These are phyloP conservation scores for Ceratobasidium sp. DNA, from an alignment of 1,284 basidiomycete species.

Conservation along the genomic window DNA sequence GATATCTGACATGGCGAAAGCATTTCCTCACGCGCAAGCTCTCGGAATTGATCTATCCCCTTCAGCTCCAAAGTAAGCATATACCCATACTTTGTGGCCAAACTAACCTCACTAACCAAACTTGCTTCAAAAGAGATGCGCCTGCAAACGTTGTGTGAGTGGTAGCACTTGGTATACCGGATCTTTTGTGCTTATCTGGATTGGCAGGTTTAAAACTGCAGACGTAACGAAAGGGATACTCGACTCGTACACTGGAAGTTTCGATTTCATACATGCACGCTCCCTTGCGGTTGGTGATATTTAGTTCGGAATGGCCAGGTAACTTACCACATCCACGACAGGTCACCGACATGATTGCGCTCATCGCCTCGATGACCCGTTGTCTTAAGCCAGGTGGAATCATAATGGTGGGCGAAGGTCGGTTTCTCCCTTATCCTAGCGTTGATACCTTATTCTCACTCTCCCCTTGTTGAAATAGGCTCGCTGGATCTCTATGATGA, in stretches of 20 bases:
- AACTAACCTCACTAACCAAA: neutral
- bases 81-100: neutral
- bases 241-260: constrained; percentile 34
- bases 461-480: neutral
- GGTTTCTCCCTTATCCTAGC: neutral
- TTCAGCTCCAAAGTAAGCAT: constrained; percentile 24
- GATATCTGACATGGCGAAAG: constrained; percentile 45
- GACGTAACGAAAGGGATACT: constrained; percentile 40
- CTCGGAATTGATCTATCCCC: constrained; percentile 47
- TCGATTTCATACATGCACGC: constrained; percentile 45
- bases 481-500: constrained; percentile 19
- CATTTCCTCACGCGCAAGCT: constrained; percentile 44
- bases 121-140: neutral
- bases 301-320: neutral
- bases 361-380: constrained; percentile 4
- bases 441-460: too few relatives aligned
- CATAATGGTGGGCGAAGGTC: constrained; percentile 35
- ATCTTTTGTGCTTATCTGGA: neutral
- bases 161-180: neutral
- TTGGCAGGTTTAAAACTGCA: constrained; percentile 37
- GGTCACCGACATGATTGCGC: constrained; percentile 2
- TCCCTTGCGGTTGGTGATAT: constrained; percentile 36
- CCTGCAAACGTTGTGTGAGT: constrained; percentile 25
- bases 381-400: constrained; percentile 43
- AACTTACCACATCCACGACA: neutral